A percentile compares a stretch with the other conserved stretches of the same genome.
Conservation (phyloP, 305 asterid species). For the Fraxinus velutina region DNA sequence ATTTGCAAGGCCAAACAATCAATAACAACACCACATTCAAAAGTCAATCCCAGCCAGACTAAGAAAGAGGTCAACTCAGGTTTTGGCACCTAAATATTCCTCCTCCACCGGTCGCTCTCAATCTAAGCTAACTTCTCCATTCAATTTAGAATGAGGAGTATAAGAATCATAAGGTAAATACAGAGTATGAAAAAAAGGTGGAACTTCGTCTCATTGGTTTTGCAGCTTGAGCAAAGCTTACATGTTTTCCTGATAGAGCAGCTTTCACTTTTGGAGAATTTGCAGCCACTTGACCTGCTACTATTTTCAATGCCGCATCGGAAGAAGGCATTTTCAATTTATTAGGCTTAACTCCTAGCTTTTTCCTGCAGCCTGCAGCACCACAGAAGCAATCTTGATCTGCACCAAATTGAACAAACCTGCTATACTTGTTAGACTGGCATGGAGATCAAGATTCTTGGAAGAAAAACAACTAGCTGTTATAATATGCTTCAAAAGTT, state of each 20-base stretch:
- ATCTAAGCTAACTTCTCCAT: neutral
- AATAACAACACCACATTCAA: neutral
- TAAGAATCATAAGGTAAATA: slow-evolving; percentile 2
- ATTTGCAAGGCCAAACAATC: neutral
- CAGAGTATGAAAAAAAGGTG: neutral
- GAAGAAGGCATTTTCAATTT: slow-evolving; percentile 57
- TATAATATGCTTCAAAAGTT: slow-evolving; percentile 10
- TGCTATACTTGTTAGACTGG: slow-evolving; percentile 62
- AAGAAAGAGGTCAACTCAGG: neutral
- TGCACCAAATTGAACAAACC: slow-evolving; percentile 99
- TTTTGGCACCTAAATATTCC: neutral
- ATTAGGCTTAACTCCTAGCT: slow-evolving; percentile 80
- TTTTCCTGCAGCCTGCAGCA: slow-evolving; percentile 69
- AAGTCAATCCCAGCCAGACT: neutral
- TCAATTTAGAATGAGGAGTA: neutral
- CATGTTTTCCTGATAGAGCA: slow-evolving; percentile 44
- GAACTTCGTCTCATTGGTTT: neutral
- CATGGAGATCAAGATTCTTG: slow-evolving; percentile 19
- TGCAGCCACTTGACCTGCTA: slow-evolving; percentile 61
- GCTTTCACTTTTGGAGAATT: slow-evolving; percentile 50
- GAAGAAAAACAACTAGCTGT: neutral
- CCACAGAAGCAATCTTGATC: slow-evolving; percentile 96
- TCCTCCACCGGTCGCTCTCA: neutral
- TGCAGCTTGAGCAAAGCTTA: slow-evolving; percentile 23
- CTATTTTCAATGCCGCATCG: slow-evolving; percentile 67